A percentile compares a stretch with the other conserved stretches of the same genome.
These are phyloP conservation scores for Excoecaria cochinchinensis DNA, from an alignment of 345 rosid species.

Conservation along the genomic window DNA sequence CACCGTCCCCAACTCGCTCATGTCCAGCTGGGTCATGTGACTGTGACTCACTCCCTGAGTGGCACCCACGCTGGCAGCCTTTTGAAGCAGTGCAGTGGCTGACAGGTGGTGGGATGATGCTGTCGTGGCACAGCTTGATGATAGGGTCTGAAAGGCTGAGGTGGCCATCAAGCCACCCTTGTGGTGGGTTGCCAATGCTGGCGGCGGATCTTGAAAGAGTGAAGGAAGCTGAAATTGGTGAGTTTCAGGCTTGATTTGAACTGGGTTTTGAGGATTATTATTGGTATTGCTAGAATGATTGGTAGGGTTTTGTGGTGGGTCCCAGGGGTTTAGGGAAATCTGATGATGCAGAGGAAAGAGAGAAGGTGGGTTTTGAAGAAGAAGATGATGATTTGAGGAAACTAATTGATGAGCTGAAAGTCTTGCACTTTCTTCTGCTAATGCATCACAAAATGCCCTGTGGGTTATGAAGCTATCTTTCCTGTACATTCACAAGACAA, in stretches of 20 bases:
- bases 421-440: slow-evolving; percentile 89
- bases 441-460: slow-evolving; percentile 89
- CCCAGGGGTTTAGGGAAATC: slow-evolving; percentile 32
- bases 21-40: slow-evolving; percentile 33
- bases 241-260: slow-evolving; percentile 42
- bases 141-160: slow-evolving; percentile 39
- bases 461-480: slow-evolving; percentile 96
- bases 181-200: slow-evolving; percentile 13
- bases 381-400: slow-evolving; percentile 24
- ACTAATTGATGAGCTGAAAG: slow-evolving; percentile 44
- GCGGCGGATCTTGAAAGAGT: slow-evolving; percentile 27
- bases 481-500: slow-evolving; percentile 36
- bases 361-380: slow-evolving; percentile 20
- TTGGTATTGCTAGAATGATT: too few species aligned
- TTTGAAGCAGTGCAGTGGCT: slow-evolving; percentile 93
- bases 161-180: slow-evolving; percentile 16
- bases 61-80: slow-evolving; percentile 63
- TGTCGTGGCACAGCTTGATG: slow-evolving; percentile 35
- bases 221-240: slow-evolving; percentile 34
- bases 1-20: slow-evolving; percentile 22
- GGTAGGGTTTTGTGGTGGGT: slow-evolving; percentile 44
- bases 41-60: slow-evolving; percentile 34
- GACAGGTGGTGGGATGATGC: slow-evolving; percentile 49
- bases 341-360: slow-evolving; percentile 35
- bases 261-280: slow-evolving; percentile 9